Conservation (phyloP, 1,139 yeast genomes). For the Geotrichum europaeum region DNA sequence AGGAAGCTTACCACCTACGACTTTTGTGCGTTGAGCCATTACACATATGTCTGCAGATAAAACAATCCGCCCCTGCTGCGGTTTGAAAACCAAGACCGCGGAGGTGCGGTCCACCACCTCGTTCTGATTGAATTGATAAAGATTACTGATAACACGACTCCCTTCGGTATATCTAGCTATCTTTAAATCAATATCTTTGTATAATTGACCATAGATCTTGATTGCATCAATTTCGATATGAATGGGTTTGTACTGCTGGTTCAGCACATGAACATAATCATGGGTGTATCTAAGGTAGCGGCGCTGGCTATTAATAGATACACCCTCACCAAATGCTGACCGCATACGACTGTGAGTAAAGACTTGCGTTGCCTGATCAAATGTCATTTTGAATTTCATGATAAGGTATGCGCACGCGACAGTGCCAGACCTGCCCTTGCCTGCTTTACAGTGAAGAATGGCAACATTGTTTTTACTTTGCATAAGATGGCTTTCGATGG, state of each 20-base stretch:
- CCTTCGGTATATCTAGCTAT: slow-evolving; percentile 24
- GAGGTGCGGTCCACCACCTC: slow-evolving; percentile 18
- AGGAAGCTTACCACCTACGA: slow-evolving; percentile 14
- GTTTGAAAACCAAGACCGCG: slow-evolving; percentile 14
- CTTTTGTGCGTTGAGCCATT: slow-evolving; percentile 17
- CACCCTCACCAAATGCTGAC: slow-evolving; percentile 54
- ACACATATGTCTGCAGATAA: slow-evolving; percentile 23
- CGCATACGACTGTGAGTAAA: slow-evolving; percentile 61
- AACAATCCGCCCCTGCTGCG: slow-evolving; percentile 3
- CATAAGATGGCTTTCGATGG: slow-evolving; percentile 43
- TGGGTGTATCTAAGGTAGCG: slow-evolving; percentile 61
- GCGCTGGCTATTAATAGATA: slow-evolving; percentile 64
- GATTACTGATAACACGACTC: slow-evolving; percentile 20
- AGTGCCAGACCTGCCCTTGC: slow-evolving; percentile 88
- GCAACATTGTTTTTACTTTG: slow-evolving; percentile 45
- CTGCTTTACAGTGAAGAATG: slow-evolving; percentile 81
- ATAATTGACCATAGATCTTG: slow-evolving; percentile 27
- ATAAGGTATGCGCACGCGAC: slow-evolving; percentile 67
- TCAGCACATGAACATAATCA: slow-evolving; percentile 28
- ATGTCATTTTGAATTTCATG: slow-evolving; percentile 37
- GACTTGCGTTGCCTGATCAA: slow-evolving; percentile 43
- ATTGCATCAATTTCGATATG: slow-evolving; percentile 28
- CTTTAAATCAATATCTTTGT: slow-evolving; percentile 27
- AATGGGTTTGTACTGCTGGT: slow-evolving; percentile 21
- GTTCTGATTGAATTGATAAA: slow-evolving; percentile 23